A percentile compares a stretch with the other conserved stretches of the same genome.
phyloP scores from a whole-genome alignment of 2,329 filamentous ascomycete species.

The Pseudohalonectria lignicola region DNA sequence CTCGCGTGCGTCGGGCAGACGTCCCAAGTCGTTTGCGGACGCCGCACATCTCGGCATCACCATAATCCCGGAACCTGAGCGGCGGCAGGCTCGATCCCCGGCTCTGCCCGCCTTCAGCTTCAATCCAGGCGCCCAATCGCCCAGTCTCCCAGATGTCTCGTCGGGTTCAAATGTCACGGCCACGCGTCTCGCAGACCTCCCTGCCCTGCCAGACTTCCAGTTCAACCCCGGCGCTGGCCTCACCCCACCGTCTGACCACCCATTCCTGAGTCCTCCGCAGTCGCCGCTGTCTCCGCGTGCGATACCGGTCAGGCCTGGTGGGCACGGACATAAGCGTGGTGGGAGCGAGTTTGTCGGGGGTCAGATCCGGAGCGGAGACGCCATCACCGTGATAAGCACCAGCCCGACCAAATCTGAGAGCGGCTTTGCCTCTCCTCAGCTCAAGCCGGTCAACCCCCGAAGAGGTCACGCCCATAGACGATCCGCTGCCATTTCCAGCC shows the following conservation, averaged over 20 bases:
- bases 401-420: slow-evolving; percentile 57
- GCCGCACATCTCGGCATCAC: slow-evolving; percentile 19
- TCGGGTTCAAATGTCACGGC: too few species aligned
- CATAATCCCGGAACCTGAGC: slow-evolving; percentile 17
- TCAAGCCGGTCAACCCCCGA: slow-evolving; percentile 39
- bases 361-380: slow-evolving; percentile 46
- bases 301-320: slow-evolving; percentile 40
- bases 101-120: slow-evolving; percentile 44
- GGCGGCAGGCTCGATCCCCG: slow-evolving; percentile 20
- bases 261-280: slow-evolving; percentile 41
- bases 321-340: slow-evolving; percentile 68
- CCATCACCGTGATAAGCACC: slow-evolving; percentile 52
- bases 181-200: too few species aligned
- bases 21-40: slow-evolving; percentile 43
- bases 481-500: slow-evolving; percentile 72
- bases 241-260: slow-evolving; percentile 19
- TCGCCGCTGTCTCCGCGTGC: slow-evolving; percentile 32
- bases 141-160: background rate
- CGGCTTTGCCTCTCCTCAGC: slow-evolving; percentile 44
- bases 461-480: slow-evolving; percentile 72
- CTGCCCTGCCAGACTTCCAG: slow-evolving; percentile 2
- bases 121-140: slow-evolving; percentile 32
- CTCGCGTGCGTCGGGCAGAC: slow-evolving; percentile 35
- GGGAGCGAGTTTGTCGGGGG: slow-evolving; percentile 83
- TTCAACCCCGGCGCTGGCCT: slow-evolving; percentile 16